Percentiles rank a stretch among this genome's conserved stretches.
Evolutionary conservation across 2,329 filamentous ascomycete species (phyloP).

Genomic region (Aquanectria penicillioides): DNA sequence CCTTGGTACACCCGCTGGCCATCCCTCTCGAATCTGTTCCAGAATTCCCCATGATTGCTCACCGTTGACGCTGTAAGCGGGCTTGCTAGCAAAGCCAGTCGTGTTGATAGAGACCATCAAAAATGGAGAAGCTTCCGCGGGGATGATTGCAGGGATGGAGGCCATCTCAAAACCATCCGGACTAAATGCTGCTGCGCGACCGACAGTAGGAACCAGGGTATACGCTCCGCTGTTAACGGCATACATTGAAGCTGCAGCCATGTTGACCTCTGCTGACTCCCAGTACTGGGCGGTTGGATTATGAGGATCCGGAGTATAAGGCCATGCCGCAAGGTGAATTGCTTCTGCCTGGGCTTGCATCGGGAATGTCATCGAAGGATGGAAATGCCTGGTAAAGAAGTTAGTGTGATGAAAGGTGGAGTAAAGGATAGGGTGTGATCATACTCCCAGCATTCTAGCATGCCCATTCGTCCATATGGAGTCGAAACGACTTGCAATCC

Average conservation of each 20-base stretch:
- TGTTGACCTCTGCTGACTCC: slow-evolving; percentile 12
- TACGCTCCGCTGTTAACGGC: slow-evolving; percentile 9
- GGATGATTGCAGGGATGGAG: neutral
- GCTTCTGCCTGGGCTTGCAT: slow-evolving; percentile 18
- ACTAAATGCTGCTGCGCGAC: slow-evolving; percentile 3
- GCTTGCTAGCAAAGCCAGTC: neutral
- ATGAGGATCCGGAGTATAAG: slow-evolving; percentile 1
- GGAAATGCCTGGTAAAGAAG: slow-evolving; percentile 6
- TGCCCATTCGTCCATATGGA: slow-evolving; percentile 1
- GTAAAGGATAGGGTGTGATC: neutral
- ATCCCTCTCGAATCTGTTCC: neutral
- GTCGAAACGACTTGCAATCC: slow-evolving; percentile 1
- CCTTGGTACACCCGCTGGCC: slow-evolving; percentile 12
- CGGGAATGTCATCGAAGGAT: slow-evolving; percentile 12
- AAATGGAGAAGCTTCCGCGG: neutral
- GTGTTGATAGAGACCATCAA: slow-evolving; percentile 12
- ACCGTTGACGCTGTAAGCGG: slow-evolving; percentile 3
- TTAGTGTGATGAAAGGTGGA: neutral
- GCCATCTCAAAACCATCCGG: slow-evolving; percentile 3
- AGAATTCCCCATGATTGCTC: slow-evolving; percentile 15
- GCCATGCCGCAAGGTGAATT: slow-evolving; percentile 11
- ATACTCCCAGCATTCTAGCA: slow-evolving; percentile 17
- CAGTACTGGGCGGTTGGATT: neutral
- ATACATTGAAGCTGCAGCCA: slow-evolving; percentile 10
- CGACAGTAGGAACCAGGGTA: neutral